These are phyloP conservation scores for Truncatella angustata DNA, from an alignment of 2,329 filamentous ascomycete genomes.

Conservation along the genomic window DNA sequence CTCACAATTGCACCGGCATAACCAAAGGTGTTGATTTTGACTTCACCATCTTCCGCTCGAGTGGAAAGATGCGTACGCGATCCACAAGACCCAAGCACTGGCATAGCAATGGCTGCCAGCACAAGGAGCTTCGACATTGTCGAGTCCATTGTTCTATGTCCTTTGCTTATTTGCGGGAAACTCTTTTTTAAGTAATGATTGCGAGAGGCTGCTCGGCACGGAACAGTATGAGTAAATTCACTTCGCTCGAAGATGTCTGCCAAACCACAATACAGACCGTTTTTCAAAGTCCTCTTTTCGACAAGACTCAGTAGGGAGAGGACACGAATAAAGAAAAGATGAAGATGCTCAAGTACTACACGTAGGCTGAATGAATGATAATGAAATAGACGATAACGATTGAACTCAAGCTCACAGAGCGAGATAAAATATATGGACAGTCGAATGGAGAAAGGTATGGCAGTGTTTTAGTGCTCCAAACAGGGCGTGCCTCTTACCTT, in stretches of 20 bases:
- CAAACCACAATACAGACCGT: too few species aligned
- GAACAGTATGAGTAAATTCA: background rate
- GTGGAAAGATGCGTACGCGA: slow-evolving; percentile 26
- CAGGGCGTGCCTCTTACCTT: background rate
- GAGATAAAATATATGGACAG: background rate
- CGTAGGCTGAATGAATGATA: too few species aligned
- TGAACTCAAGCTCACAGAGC: slow-evolving; percentile 14
- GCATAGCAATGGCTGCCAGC: slow-evolving; percentile 23
- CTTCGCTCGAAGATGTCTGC: too few species aligned
- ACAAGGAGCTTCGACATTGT: slow-evolving; percentile 17
- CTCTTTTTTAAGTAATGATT: background rate
- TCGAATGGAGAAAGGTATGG: background rate
- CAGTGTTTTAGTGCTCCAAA: background rate
- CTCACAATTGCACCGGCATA: slow-evolving; percentile 20
- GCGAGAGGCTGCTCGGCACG: background rate
- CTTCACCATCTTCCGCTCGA: slow-evolving; percentile 24
- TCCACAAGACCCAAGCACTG: slow-evolving; percentile 26
- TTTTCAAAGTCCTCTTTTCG: too few species aligned
- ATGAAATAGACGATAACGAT: background rate
- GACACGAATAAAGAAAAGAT: background rate
- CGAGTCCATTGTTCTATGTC: slow-evolving; percentile 16
- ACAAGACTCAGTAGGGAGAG: too few species aligned
- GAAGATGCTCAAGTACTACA: too few species aligned
- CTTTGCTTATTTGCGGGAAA: background rate
- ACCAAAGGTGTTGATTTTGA: slow-evolving; percentile 32